phyloP scores from a whole-genome alignment of 805 yeast genomes.

The Metschnikowia cubensis region DNA sequence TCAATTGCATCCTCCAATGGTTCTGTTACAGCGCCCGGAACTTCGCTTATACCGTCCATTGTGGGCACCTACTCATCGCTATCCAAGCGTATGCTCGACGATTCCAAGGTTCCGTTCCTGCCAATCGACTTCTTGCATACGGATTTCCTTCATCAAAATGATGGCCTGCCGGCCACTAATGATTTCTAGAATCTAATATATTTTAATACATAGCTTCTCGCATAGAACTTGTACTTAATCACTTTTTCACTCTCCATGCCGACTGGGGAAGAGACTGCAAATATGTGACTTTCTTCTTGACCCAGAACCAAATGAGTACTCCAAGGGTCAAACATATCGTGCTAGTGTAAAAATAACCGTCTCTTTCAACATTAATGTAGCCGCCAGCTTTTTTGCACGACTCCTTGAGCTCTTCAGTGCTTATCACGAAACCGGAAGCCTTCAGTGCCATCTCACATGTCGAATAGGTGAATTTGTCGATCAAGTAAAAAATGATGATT shows the following conservation, averaged over 20 bases:
- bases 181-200: neutral
- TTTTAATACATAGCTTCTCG: neutral
- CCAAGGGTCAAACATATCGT: constrained; percentile 68
- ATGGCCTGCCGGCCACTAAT: constrained; percentile 8
- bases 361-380: constrained; percentile 47
- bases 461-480: constrained; percentile 72
- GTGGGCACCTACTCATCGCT: constrained; percentile 38
- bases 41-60: constrained; percentile 38
- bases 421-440: constrained; percentile 1
- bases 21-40: constrained; percentile 15
- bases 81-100: constrained; percentile 33
- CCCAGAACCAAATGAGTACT: constrained; percentile 59
- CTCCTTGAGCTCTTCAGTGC: constrained; percentile 38
- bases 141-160: constrained; percentile 20
- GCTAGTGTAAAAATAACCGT: constrained; percentile 85
- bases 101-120: constrained; percentile 35
- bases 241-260: constrained; percentile 63
- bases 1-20: constrained; percentile 10
- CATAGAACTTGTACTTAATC: neutral
- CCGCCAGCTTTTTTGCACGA: constrained; percentile 57
- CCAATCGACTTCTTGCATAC: constrained; percentile 40
- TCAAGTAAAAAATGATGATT: constrained; percentile 69
- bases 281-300: constrained; percentile 54
- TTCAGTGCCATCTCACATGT: constrained; percentile 43
- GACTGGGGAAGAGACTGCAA: constrained; percentile 70